Evolutionary conservation across 2,329 filamentous ascomycete species (phyloP), one percentile per base, ranked within the genome.

Genomic region (Penicillium sp.): DNA sequence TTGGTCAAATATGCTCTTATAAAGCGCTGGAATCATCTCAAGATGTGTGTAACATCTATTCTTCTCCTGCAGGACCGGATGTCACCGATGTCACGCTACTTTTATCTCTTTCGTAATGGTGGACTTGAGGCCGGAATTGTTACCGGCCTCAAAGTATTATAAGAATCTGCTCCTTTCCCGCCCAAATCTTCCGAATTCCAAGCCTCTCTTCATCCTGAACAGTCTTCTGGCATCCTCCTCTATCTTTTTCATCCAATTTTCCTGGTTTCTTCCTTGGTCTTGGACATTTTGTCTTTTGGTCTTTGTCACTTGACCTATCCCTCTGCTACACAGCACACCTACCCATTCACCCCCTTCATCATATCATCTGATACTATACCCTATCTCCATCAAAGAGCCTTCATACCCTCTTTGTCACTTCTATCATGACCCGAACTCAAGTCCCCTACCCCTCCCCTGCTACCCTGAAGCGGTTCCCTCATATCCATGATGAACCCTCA

Each of bases 111-210:
- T 68, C 65, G 71, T 74, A 73, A 72, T 75, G 64, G 61, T 62
- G 64, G 58, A 59, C 61, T 60, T 62, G 72, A 76, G 74, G 74
- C 74, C 74, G 74, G 74, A 72, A 77, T 75, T 71, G 67, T 74
- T 75, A 72, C 75, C 75, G 74, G 74, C 74, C 74, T 75, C 73
- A 63, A 59, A 66, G 60, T 59, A 67, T 75, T 76, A 76, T 76
- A 77, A 76, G 68, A 71, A 68, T 68, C 58, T 57, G 58, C 61
- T 69, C 56, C 58, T 65, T 60, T 65, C 69, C 70, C 65, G 64
- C 64, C 60, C 52, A 52, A 63, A 65, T 58, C 55, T 47, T 48
- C 46, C 24, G 39, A 34, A 16, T 60, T 60, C 55, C 54, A 59
- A 44, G 49, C 61, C 58, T 62, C 45, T 39, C 62, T 54, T 56